Evolutionary conservation across 768 basidiomycete genomes (phyloP).

Genomic region (Jaapia argillacea): DNA sequence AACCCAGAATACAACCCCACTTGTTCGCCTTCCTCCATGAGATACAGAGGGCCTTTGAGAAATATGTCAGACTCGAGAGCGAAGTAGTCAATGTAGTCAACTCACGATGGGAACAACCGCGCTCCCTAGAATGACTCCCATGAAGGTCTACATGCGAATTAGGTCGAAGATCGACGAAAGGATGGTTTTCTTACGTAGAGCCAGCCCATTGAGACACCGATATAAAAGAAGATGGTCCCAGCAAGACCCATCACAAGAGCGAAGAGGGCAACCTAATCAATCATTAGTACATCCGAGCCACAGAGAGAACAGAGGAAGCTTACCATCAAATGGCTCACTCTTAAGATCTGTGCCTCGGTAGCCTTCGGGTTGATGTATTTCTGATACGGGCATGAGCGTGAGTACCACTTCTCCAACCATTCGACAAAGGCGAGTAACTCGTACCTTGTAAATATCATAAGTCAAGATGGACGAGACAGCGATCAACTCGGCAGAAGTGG

Average conservation of each 20-base stretch:
- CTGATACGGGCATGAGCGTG: conserved; percentile 19
- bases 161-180: neutral
- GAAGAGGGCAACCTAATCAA: conserved; percentile 48
- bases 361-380: conserved; percentile 77
- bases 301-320: conserved; percentile 8
- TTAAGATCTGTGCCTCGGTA: conserved; percentile 61
- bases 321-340: conserved; percentile 60
- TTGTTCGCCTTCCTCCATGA: conserved; percentile 85
- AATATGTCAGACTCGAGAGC: too few species aligned
- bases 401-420: too few species aligned
- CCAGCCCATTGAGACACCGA: conserved; percentile 91
- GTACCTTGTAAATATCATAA: conserved; percentile 76
- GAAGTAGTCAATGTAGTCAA: too few species aligned
- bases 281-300: neutral
- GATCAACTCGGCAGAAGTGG: conserved; percentile 85
- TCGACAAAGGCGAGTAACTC: too few species aligned
- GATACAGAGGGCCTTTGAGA: conserved; percentile 76
- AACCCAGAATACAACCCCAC: conserved; percentile 70
- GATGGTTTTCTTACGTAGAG: conserved; percentile 57
- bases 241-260: conserved; percentile 76
- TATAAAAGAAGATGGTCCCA: conserved; percentile 80
- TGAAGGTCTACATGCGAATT: conserved; percentile 48
- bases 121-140: conserved; percentile 80
- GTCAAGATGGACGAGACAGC: conserved; percentile 80
- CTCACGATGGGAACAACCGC: conserved; percentile 83